Evolutionary conservation across 768 basidiomycete species (phyloP).

Genomic region (Boletus tomentosulus): DNA sequence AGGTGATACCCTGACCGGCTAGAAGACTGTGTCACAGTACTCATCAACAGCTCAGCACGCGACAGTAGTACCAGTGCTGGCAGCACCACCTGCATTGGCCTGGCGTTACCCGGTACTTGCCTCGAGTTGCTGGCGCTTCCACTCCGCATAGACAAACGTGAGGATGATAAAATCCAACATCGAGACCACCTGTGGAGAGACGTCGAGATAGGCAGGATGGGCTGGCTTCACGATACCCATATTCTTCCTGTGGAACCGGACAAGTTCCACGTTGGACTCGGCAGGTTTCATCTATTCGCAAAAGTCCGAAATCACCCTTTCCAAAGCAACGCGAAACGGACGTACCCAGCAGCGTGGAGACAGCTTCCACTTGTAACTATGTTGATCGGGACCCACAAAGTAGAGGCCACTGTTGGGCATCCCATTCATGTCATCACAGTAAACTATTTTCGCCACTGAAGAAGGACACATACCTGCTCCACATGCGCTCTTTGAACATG

Average conservation of each 20-base stretch:
- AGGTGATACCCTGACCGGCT: too few relatives aligned
- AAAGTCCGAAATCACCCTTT: not conserved
- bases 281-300: not conserved
- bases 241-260: not conserved
- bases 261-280: not conserved
- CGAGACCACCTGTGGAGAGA: not conserved
- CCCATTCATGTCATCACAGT: not conserved
- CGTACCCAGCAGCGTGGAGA: constrained; percentile 14
- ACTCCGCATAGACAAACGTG: constrained; percentile 14
- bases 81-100: too few relatives aligned
- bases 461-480: not conserved
- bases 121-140: not conserved
- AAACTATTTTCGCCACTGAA: not conserved
- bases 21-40: too few relatives aligned
- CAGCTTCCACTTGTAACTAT: constrained; percentile 26
- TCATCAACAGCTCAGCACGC: too few relatives aligned
- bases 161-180: constrained; percentile 13
- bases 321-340: not conserved
- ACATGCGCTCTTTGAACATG: not conserved
- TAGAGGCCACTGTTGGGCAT: constrained; percentile 15
- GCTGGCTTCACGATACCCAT: not conserved
- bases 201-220: constrained; percentile 10
- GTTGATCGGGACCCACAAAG: constrained; percentile 25
- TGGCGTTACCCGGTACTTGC: too few relatives aligned
- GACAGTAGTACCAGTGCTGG: too few relatives aligned